Conservation (phyloP, 768 basidiomycete species). For the Leucosporidium yakuticum region DNA sequence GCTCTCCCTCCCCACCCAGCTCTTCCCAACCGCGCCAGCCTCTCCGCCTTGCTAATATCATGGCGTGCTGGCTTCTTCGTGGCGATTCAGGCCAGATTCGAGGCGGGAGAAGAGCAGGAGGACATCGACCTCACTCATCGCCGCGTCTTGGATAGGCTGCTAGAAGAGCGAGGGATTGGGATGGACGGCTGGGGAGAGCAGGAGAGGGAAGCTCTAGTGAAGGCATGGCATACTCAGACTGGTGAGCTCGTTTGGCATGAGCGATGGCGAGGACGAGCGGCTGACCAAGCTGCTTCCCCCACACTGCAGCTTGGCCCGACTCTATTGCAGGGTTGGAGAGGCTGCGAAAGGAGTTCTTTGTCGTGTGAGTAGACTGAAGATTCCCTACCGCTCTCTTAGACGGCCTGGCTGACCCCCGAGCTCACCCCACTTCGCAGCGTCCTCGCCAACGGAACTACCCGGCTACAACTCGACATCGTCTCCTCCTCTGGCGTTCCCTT, state of each 20-base stretch:
- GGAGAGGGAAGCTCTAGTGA: neutral
- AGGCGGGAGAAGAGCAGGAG: neutral
- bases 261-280: neutral
- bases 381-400: too few relatives aligned
- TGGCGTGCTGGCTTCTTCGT: neutral
- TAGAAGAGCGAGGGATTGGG: neutral
- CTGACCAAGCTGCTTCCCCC: neutral
- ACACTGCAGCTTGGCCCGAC: neutral
- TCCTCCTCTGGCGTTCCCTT: neutral
- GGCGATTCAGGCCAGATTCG: neutral
- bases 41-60: neutral
- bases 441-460: neutral
- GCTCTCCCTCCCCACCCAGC: neutral
- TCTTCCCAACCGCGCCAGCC: neutral
- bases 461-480: neutral
- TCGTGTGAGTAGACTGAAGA: neutral
- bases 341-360: neutral
- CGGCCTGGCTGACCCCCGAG: too few relatives aligned
- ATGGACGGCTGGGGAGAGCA: neutral
- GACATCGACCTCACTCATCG: conserved; percentile 3
- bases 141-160: neutral
- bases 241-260: neutral
- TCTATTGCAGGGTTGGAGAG: neutral
- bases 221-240: neutral
- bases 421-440: neutral